Conservation (phyloP, 164 flowering plant genomes). For the Brasenia schreberi region DNA sequence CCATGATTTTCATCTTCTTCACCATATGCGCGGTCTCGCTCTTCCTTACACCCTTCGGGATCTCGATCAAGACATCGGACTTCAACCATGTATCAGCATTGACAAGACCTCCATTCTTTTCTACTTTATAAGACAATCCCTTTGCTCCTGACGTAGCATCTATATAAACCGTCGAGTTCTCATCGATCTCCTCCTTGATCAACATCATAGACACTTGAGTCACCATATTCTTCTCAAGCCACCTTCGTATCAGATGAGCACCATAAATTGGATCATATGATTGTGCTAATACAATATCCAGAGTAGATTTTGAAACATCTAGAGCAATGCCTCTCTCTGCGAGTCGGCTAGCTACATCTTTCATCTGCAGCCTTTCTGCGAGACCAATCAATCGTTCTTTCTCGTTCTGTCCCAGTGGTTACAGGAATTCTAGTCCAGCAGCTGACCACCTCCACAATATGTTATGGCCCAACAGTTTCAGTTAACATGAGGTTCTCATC, state of each 20-base stretch:
- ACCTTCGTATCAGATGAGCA: constrained; percentile 82
- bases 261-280: constrained; percentile 91
- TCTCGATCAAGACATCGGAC: constrained; percentile 38
- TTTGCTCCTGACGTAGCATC: constrained; percentile 27
- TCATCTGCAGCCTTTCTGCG: constrained; percentile 73
- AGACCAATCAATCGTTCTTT: constrained; percentile 68
- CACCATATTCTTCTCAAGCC: constrained; percentile 84
- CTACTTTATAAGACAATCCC: constrained; percentile 18
- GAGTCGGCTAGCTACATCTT: constrained; percentile 64
- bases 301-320: constrained; percentile 67
- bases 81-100: constrained; percentile 41
- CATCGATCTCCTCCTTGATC: constrained; percentile 64
- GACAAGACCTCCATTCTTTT: constrained; percentile 47
- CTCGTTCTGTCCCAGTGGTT: constrained; percentile 69
- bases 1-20: constrained; percentile 46
- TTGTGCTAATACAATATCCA: constrained; percentile 53
- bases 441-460: constrained; percentile 84
- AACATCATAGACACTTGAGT: constrained; percentile 79
- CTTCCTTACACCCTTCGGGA: constrained; percentile 22
- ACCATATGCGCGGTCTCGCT: constrained; percentile 33
- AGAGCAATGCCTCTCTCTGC: constrained; percentile 81
- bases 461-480: constrained; percentile 76
- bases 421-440: constrained; percentile 98
- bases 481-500: constrained; percentile 58
- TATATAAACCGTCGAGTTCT: constrained; percentile 76